Conservation (phyloP, 2,329 filamentous ascomycete species). For the Trichoderma endophyticum region DNA sequence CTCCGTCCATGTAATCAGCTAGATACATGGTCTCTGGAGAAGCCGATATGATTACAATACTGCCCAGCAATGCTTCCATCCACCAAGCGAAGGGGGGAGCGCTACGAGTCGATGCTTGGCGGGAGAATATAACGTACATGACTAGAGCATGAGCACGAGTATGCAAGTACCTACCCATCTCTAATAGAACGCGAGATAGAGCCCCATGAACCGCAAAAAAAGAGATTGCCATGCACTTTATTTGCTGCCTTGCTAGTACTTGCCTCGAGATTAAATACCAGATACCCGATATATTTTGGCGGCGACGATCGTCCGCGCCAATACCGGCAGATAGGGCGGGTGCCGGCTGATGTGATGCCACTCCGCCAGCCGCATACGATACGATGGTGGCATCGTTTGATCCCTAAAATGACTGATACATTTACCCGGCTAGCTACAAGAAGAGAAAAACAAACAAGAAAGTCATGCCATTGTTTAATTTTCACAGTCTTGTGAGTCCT, state of each 20-base stretch:
- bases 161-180: neutral
- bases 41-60: neutral
- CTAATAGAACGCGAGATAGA: neutral
- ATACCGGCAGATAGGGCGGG: conserved; percentile 15
- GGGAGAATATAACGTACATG: neutral
- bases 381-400: conserved; percentile 12
- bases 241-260: neutral
- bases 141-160: neutral
- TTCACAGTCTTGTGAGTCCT: neutral
- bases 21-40: neutral
- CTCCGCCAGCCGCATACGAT: neutral
- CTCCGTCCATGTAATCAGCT: neutral
- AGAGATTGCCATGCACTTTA: neutral
- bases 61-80: neutral
- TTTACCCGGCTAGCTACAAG: neutral
- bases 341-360: conserved; percentile 15
- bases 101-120: neutral
- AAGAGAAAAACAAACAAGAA: neutral
- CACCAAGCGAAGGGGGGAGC: neutral
- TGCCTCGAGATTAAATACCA: conserved; percentile 9
- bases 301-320: conserved; percentile 16
- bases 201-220: neutral
- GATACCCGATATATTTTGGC: conserved; percentile 14
- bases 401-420: neutral
- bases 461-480: neutral